Percentiles rank a stretch among this genome's conserved stretches.
phyloP scores from a whole-genome alignment of 1,139 yeast species.

The Groenewaldozyma sp. region DNA sequence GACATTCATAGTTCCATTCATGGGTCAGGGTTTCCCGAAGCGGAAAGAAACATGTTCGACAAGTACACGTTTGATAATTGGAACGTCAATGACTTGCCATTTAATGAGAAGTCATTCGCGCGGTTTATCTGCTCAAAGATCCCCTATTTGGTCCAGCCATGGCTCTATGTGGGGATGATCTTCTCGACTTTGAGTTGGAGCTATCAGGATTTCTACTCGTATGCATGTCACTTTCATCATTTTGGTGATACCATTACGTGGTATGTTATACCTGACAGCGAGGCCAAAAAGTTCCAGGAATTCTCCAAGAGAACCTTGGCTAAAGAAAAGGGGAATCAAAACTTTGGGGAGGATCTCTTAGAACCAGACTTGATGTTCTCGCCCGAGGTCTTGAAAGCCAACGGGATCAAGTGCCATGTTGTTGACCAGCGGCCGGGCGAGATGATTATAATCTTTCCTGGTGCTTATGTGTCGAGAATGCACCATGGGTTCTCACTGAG shows the following conservation, averaged over 20 bases:
- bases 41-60: conserved; percentile 20
- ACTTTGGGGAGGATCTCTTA: conserved; percentile 40
- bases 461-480: conserved; percentile 79
- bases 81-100: conserved; percentile 59
- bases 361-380: conserved; percentile 78
- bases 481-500: conserved; percentile 77
- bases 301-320: conserved; percentile 30
- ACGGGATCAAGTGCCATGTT: conserved; percentile 55
- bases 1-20: conserved; percentile 37
- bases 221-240: conserved; percentile 53
- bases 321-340: conserved; percentile 54
- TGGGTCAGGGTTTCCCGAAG: conserved; percentile 44
- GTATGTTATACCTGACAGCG: conserved; percentile 68
- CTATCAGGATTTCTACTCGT: conserved; percentile 62
- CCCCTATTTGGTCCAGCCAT: conserved; percentile 34
- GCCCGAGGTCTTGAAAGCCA: conserved; percentile 46
- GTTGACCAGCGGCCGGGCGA: conserved; percentile 80
- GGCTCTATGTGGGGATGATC: conserved; percentile 51
- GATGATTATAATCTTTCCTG: conserved; percentile 74
- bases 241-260: conserved; percentile 59
- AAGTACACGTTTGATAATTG: conserved; percentile 41
- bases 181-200: conserved; percentile 63
- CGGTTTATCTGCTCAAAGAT: conserved; percentile 35
- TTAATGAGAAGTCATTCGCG: conserved; percentile 43
- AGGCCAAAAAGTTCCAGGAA: conserved; percentile 42